A percentile compares a stretch with the other conserved stretches of the same genome.
These are phyloP conservation scores for Cucurbita ficifolia DNA, from an alignment of 306 rosid species.

Conservation along the genomic window DNA sequence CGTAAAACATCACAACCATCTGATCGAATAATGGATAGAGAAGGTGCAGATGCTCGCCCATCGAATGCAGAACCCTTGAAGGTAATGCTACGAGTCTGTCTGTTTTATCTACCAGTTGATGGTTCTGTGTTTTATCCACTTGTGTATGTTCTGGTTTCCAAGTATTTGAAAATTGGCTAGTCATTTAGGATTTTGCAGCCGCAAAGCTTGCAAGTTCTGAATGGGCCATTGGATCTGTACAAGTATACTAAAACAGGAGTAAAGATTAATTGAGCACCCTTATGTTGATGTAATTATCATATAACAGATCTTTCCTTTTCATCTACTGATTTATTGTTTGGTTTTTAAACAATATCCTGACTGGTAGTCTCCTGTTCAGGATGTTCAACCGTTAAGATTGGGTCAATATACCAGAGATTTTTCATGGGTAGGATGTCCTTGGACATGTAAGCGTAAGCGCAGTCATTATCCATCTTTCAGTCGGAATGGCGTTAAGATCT, in stretches of 20 bases:
- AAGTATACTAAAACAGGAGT: background rate
- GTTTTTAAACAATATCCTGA: background rate
- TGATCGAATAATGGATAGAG: slow-evolving; percentile 12
- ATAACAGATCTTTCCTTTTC: background rate
- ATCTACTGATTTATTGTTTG: background rate
- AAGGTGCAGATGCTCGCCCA: slow-evolving; percentile 17
- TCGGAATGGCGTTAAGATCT: slow-evolving; percentile 53
- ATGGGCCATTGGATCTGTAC: background rate
- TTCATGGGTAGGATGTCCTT: slow-evolving; percentile 55
- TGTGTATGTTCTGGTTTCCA: background rate
- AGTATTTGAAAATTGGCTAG: background rate
- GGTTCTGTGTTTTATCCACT: background rate
- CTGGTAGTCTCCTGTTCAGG: slow-evolving; percentile 18
- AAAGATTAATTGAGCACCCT: background rate
- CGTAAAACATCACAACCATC: slow-evolving; percentile 2
- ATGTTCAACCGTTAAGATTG: slow-evolving; percentile 22
- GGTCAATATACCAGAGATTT: slow-evolving; percentile 22
- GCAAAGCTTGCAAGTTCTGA: background rate
- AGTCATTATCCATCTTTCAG: slow-evolving; percentile 48
- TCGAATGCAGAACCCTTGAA: slow-evolving; percentile 19
- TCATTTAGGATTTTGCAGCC: background rate
- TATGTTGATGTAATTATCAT: background rate
- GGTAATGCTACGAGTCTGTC: slow-evolving; percentile 23
- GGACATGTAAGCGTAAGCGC: slow-evolving; percentile 49
- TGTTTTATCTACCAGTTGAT: background rate